phyloP scores from a whole-genome alignment of 495 filamentous ascomycete species.

The Trichoderma orchidacearum region DNA sequence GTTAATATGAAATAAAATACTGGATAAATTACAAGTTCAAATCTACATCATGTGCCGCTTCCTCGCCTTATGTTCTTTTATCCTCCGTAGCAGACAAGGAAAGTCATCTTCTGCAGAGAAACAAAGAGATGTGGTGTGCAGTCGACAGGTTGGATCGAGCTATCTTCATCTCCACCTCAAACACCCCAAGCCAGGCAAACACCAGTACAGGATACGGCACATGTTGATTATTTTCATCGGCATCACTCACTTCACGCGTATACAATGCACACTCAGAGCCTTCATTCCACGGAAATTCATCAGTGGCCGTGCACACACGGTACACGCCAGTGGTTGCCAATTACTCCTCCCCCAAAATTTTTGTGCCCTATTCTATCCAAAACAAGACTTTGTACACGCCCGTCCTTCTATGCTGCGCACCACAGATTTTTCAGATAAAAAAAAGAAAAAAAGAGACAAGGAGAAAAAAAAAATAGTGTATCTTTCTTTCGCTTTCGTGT shows the following conservation, averaged over 20 bases:
- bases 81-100: too few species aligned
- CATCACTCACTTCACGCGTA: neutral
- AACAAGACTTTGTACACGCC: neutral
- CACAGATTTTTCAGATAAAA: neutral
- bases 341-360: neutral
- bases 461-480: neutral
- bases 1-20: too few species aligned
- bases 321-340: neutral
- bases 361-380: neutral
- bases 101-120: too few species aligned
- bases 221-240: too few species aligned
- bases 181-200: too few species aligned
- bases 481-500: neutral
- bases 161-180: too few species aligned
- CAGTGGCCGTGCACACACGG: neutral
- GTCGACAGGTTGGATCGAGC: too few species aligned
- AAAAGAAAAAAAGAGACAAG: neutral
- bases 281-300: neutral
- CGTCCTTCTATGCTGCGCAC: constrained; percentile 1
- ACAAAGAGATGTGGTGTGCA: too few species aligned
- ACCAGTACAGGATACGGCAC: too few species aligned
- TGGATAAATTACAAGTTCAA: too few species aligned
- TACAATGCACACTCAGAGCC: neutral
- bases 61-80: too few species aligned
- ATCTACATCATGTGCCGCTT: too few species aligned